A percentile compares a stretch with the other conserved stretches of the same genome.
Conservation (phyloP, 2,329 filamentous ascomycete genomes). For the Cladosporium halotolerans region DNA sequence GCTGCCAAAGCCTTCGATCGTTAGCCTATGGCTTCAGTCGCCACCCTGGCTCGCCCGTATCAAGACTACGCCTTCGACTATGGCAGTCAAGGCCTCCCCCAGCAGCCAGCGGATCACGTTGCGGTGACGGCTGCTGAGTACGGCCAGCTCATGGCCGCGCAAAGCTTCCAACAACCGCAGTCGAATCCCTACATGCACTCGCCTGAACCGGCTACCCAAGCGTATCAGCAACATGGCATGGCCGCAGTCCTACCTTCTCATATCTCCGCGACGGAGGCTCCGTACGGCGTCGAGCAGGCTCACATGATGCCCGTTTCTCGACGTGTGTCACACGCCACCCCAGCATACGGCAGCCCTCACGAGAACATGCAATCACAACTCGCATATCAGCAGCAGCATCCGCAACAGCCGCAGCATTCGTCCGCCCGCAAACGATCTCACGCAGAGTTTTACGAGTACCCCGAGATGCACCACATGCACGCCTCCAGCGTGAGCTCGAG, state of each 20-base stretch:
- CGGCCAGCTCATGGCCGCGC: conserved; percentile 22
- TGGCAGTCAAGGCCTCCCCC: conserved; percentile 37
- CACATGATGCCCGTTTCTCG: conserved; percentile 20
- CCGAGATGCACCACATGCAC: conserved; percentile 34
- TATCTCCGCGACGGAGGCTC: conserved; percentile 22
- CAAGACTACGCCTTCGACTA: conserved; percentile 44
- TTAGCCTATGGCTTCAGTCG: conserved; percentile 17
- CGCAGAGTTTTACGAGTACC: conserved; percentile 35
- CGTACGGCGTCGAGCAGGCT: conserved; percentile 23
- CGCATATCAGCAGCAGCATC: conserved; percentile 9
- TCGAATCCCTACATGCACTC: conserved; percentile 9
- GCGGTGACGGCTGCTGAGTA: conserved; percentile 16
- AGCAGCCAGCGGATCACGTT: conserved; percentile 31
- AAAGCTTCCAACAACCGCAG: conserved; percentile 20
- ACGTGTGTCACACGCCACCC: conserved; percentile 2
- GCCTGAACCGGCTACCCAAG: conserved; percentile 13
- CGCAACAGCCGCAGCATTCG: conserved; percentile 4
- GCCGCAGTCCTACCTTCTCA: conserved; percentile 25
- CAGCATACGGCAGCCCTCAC: conserved; percentile 10
- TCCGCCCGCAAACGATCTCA: conserved; percentile 38
- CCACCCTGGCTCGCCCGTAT: conserved; percentile 44
- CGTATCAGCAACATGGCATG: conserved; percentile 24
- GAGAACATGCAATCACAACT: conserved; percentile 7
- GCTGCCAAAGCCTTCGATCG: background rate
- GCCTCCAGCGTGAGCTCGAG: conserved; percentile 26